A percentile compares a stretch with the other conserved stretches of the same genome.
phyloP scores from a whole-genome alignment of 768 basidiomycete species.

The Auricularia auricula-judae region DNA sequence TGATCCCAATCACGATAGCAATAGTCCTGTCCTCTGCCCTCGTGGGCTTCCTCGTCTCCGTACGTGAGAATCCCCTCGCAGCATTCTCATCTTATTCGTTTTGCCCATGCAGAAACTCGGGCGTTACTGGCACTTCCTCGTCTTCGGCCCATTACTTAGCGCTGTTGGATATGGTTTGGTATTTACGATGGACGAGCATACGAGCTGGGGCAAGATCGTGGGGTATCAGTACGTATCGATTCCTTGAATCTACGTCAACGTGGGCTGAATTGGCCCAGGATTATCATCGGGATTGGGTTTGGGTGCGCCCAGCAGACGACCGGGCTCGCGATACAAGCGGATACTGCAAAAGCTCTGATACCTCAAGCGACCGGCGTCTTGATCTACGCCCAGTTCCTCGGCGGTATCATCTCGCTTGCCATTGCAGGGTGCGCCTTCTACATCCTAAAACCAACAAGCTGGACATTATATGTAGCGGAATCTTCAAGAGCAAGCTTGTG shows the following conservation, averaged over 20 bases:
- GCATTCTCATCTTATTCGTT: neutral
- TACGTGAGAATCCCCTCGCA: neutral
- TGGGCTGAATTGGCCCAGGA: neutral
- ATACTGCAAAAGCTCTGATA: conserved; percentile 13
- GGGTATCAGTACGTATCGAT: conserved; percentile 28
- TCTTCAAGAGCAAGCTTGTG: neutral
- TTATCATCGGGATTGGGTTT: conserved; percentile 26
- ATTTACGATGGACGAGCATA: conserved; percentile 22
- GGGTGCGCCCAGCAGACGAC: conserved; percentile 25
- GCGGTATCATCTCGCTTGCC: neutral
- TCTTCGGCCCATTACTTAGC: neutral
- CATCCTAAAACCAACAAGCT: no score
- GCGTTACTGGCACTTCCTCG: neutral
- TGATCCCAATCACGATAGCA: conserved; percentile 26
- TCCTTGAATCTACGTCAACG: no score
- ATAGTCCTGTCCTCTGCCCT: conserved; percentile 20
- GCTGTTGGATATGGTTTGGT: conserved; percentile 24
- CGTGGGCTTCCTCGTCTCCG: conserved; percentile 15
- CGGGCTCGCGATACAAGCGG: conserved; percentile 14
- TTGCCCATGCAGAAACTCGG: neutral
- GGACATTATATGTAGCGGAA: neutral
- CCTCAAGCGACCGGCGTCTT: conserved; percentile 16
- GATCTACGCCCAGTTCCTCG: conserved; percentile 2
- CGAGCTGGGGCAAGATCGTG: conserved; percentile 15
- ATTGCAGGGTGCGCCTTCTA: neutral